These are phyloP conservation scores for Pneumocystis jirovecii DNA, from an alignment of 1,139 yeast genomes.

Conservation along the genomic window DNA sequence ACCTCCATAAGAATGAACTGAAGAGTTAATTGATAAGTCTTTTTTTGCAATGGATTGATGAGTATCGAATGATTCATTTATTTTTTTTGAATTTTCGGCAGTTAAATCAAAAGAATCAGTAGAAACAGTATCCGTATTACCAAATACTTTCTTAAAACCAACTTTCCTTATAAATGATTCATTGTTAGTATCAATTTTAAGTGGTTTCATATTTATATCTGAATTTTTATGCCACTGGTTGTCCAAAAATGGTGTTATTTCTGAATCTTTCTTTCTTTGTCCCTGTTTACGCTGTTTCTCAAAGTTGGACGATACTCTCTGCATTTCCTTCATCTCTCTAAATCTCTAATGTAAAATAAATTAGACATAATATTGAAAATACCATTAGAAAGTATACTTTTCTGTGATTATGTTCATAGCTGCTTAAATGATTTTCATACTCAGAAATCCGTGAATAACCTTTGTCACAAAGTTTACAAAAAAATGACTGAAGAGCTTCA, in stretches of 20 bases:
- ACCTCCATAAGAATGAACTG: not conserved
- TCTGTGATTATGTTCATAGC: not conserved
- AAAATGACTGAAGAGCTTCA: not conserved
- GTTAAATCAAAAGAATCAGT: not conserved
- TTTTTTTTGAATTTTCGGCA: not conserved
- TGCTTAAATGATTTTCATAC: not conserved
- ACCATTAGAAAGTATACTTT: not conserved
- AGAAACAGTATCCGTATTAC: not conserved
- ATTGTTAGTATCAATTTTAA: not conserved
- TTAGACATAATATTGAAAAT: not conserved
- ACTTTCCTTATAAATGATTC: not conserved
- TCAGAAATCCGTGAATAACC: not conserved
- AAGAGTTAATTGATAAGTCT: not conserved
- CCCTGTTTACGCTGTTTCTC: not conserved
- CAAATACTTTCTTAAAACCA: not conserved
- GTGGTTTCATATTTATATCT: not conserved
- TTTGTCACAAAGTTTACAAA: not conserved
- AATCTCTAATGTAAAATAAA: not conserved
- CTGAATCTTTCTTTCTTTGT: not conserved
- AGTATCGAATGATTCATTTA: not conserved
- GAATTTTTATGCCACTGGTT: not conserved
- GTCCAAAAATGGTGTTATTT: not conserved
- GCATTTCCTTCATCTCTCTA: not conserved
- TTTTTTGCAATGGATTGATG: not conserved
- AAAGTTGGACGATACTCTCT: not conserved